These are phyloP conservation scores for Fraxinus angustifolia DNA, from an alignment of 305 asterid genomes.

Conservation along the genomic window DNA sequence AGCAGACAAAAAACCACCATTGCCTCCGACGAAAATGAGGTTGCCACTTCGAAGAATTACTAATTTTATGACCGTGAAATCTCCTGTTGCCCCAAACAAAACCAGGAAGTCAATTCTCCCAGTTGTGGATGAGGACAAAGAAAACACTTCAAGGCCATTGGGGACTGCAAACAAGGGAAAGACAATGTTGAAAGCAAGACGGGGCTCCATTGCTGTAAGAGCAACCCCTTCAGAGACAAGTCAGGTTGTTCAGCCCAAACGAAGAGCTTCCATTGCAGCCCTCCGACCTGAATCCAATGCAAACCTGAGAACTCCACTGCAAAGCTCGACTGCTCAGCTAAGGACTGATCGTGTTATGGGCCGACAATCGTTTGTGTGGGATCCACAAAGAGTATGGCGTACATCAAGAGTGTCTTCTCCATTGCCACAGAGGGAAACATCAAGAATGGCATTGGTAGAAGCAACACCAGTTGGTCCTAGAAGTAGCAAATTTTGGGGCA, in stretches of 20 bases:
- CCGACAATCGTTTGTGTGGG: constrained; percentile 75
- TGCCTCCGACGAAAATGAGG: constrained; percentile 34
- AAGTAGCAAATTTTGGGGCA: constrained; percentile 72
- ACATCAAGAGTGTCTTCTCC: constrained; percentile 67
- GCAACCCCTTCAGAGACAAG: constrained; percentile 39
- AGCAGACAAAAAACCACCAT: constrained; percentile 45
- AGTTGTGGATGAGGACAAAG: constrained; percentile 47
- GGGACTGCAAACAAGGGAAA: constrained; percentile 31
- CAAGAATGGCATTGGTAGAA: constrained; percentile 19
- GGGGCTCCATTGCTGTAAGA: constrained; percentile 64
- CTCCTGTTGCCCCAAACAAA: background rate
- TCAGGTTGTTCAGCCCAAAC: constrained; percentile 51
- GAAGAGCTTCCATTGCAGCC: constrained; percentile 67
- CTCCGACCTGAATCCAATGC: constrained; percentile 36
- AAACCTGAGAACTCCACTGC: constrained; percentile 37
- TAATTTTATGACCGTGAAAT: background rate
- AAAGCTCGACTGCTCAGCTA: constrained; percentile 25
- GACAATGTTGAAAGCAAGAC: constrained; percentile 53
- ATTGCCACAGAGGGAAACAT: constrained; percentile 16
- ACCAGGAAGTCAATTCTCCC: constrained; percentile 11
- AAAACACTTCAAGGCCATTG: constrained; percentile 32
- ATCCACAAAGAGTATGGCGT: constrained; percentile 71
- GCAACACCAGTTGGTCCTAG: constrained; percentile 49
- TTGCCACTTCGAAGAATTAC: constrained; percentile 20
- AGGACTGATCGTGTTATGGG: constrained; percentile 44